Evolutionary conservation across 1,284 basidiomycete genomes (phyloP).

Genomic region (Schizopora paradoxa): DNA sequence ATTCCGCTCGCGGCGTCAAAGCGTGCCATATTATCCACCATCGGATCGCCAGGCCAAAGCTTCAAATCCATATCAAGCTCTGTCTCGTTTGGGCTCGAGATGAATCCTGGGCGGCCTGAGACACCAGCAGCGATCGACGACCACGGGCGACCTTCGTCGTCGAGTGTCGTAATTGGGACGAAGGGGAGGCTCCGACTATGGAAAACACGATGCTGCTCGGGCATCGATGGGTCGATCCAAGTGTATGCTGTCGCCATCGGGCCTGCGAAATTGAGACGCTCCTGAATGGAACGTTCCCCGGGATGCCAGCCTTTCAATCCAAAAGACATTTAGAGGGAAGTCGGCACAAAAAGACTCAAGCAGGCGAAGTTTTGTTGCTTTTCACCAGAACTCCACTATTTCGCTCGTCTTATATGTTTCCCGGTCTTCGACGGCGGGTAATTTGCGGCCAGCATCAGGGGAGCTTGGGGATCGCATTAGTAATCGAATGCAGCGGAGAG

Average conservation of each 20-base stretch:
- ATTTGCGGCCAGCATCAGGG: no score
- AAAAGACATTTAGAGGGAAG: constrained; percentile 13
- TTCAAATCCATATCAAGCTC: constrained; percentile 38
- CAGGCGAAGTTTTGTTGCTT: no score
- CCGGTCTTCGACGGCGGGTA: no score
- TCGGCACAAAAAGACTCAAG: no score
- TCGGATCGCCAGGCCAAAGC: constrained; percentile 54
- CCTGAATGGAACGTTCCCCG: constrained; percentile 37
- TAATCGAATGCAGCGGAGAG: no score
- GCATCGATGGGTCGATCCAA: constrained; percentile 31
- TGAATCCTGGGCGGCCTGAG: constrained; percentile 40
- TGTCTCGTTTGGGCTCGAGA: constrained; percentile 35
- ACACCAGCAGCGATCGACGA: constrained; percentile 37
- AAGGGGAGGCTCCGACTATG: constrained; percentile 40
- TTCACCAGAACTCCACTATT: no score
- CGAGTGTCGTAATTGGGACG: constrained; percentile 41
- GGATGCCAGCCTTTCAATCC: constrained; percentile 40
- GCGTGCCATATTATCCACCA: constrained; percentile 34
- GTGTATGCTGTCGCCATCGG: constrained; percentile 30
- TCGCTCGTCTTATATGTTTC: no score
- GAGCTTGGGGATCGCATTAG: no score
- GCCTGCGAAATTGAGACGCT: constrained; percentile 26
- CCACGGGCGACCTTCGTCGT: constrained; percentile 41
- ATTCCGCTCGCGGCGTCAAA: constrained; percentile 23
- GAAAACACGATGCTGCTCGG: constrained; percentile 40